Base-by-base conservation (phyloP, 2,329 filamentous ascomycete genomes). In the Ophiostoma populinum region DNA sequence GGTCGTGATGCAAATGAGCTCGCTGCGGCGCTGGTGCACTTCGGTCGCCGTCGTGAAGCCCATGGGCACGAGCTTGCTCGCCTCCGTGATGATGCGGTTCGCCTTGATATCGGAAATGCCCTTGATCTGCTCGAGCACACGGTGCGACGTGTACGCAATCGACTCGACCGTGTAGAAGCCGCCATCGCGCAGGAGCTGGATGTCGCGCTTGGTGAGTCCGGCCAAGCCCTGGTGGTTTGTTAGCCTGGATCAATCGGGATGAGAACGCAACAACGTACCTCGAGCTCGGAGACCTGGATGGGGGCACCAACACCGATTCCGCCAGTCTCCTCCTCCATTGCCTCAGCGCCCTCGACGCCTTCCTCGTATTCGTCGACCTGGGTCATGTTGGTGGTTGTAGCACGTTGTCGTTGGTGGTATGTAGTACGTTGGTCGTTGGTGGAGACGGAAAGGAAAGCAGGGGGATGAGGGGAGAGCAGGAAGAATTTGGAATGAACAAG, bases 21-120 rank as follows among this genome's bases (percentile, higher is more conserved):
- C 90, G 55, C 85, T 94, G 55, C 92, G 75, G 44, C 90, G 78
- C 47, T 87, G 82, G 52, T 98, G 92, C 86, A 98, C 98, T 58
- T 98, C 92, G 0, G 90, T 98, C 4, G 90, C 90, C 0, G 90
- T 98, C 2, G 92, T 98, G 54, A 98, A 98, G 27, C 90, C 90
- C 86, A 98, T 93, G 0, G 90, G 90, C 1, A 98, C 90, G 34
- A 95, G 70, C 56, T 94, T 98, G 1, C 85, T 86, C 19, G 87
- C 87, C 65, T 95, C 90, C 11, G 72, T 74, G 19, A 98, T 63
- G 26, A 98, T 75, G 52, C 95, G 95, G 22, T 72, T 75, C 3
- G 92, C 90, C 54, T 98, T 98, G 51, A 92, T 80, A 57, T 95
- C 87, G 1, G 90, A 98, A 22, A 98, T 93, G 38, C 90, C 90